Evolutionary conservation across 2,329 filamentous ascomycete genomes (phyloP).

Genomic region (Fusarium hainanense): DNA sequence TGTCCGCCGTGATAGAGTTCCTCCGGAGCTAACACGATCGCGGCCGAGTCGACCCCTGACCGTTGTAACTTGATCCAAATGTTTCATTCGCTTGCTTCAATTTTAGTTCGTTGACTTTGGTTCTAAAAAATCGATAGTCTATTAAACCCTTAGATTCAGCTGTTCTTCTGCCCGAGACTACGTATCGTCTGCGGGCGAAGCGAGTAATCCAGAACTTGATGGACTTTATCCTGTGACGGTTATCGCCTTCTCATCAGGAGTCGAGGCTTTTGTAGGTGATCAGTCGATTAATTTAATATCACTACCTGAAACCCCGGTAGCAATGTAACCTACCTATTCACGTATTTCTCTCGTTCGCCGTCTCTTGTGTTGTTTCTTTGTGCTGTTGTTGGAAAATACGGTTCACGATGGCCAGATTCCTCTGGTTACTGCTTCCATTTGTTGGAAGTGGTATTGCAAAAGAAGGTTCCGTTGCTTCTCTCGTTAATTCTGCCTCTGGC

Average conservation of each 20-base stretch:
- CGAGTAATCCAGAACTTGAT: slow-evolving; percentile 9
- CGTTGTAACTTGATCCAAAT: background rate
- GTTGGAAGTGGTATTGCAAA: slow-evolving; percentile 31
- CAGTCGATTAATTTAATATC: slow-evolving; percentile 4
- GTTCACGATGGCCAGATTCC: slow-evolving; percentile 30
- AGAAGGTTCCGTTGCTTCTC: slow-evolving; percentile 36
- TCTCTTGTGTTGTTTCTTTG: background rate
- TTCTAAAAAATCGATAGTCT: slow-evolving; percentile 17
- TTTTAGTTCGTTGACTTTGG: background rate
- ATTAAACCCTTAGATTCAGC: background rate
- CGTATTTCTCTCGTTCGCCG: background rate
- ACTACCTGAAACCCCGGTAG: slow-evolving; percentile 2
- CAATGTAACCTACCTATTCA: background rate
- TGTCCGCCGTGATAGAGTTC: slow-evolving; percentile 4
- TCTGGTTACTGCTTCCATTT: slow-evolving; percentile 33
- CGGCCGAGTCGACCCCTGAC: background rate
- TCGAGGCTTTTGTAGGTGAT: background rate
- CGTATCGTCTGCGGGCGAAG: background rate
- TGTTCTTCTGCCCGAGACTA: background rate
- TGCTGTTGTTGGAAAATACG: slow-evolving; percentile 19
- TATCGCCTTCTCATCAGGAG: background rate
- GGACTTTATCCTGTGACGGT: background rate
- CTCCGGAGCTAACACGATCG: slow-evolving; percentile 13
- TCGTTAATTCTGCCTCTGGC: slow-evolving; percentile 34
- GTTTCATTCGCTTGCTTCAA: background rate